Percentiles rank a stretch among this genome's conserved stretches.
These are phyloP conservation scores for Choricystis sp. DNA, from an alignment of 139 green algal species.

Conservation along the genomic window DNA sequence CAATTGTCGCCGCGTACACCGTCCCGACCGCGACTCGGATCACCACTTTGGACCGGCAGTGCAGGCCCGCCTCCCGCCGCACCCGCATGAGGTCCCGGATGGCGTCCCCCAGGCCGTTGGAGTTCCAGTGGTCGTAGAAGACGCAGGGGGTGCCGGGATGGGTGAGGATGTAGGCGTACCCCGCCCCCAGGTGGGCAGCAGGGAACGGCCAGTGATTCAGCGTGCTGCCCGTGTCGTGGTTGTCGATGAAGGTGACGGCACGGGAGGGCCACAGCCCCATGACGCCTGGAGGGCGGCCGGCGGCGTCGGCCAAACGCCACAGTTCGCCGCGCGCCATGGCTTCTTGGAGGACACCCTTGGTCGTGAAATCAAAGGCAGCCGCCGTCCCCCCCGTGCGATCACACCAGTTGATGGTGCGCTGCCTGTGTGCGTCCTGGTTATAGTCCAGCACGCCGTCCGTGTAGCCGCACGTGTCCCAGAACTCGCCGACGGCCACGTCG, in stretches of 20 bases:
- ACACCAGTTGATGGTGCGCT: slow-evolving; percentile 84
- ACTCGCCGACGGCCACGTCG: slow-evolving; percentile 82
- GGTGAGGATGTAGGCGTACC: slow-evolving; percentile 88
- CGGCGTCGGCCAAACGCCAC: slow-evolving; percentile 81
- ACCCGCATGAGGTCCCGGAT: slow-evolving; percentile 45
- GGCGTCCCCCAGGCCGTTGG: slow-evolving; percentile 23
- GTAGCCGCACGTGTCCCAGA: slow-evolving; percentile 90
- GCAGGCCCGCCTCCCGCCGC: slow-evolving; percentile 35
- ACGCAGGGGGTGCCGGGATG: slow-evolving; percentile 78
- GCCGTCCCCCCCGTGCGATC: slow-evolving; percentile 72
- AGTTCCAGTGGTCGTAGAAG: slow-evolving; percentile 78
- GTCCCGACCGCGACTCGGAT: slow-evolving; percentile 48
- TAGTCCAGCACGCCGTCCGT: slow-evolving; percentile 90
- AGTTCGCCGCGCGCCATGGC: slow-evolving; percentile 76
- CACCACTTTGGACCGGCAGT: slow-evolving; percentile 44
- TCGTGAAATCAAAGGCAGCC: slow-evolving; percentile 95
- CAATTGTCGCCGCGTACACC: slow-evolving; percentile 64
- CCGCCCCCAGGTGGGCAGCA: slow-evolving; percentile 45
- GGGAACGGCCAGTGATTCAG: slow-evolving; percentile 76
- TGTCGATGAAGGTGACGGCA: slow-evolving; percentile 94
- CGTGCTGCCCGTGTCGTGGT: slow-evolving; percentile 78
- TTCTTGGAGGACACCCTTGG: slow-evolving; percentile 90
- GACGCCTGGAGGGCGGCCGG: slow-evolving; percentile 57
- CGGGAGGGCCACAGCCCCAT: slow-evolving; percentile 83
- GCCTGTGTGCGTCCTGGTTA: slow-evolving; percentile 80